Base-by-base conservation (phyloP, 805 yeast species). In the Sporopachydermia lactativora region DNA sequence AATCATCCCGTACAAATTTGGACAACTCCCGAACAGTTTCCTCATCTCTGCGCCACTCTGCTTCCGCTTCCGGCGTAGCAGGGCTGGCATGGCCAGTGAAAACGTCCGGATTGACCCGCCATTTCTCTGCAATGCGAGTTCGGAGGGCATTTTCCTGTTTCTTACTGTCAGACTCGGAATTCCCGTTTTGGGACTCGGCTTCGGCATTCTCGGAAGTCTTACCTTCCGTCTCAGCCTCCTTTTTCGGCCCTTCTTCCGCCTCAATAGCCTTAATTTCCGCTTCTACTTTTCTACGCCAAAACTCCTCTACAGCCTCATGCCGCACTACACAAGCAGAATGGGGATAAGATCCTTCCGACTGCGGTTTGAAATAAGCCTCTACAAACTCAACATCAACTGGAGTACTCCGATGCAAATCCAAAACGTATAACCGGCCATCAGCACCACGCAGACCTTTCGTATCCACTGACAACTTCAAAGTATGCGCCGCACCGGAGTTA, bases 241-340 rank as follows among this genome's bases (percentile, higher is more conserved):
- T 15, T 31, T 40, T 34, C 11, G 41, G 37, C 19, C 48, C 6
- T 52, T 41, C 67, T 65, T 42, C 64, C 15, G 62, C 61, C 43
- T 61, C 64, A 50, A 73, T 74, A 1, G 54, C 60, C 44, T 68
- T 68, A 46, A 76, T 56, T 38, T 65, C 64, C 15, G 62, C 65
- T 13, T 81, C 71, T 2, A 81, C 70, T 53, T 78, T 74, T 44
- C 74, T 59, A 53, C 72, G 73, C 79, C 92, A 84, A 96, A 95
- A 89, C 50, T 77, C 83, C 49, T 78, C 89, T 38, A 89, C 75
- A 14, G 95, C 92, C 61, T 89, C 97, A 47, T 76, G 77, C 62
- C 97, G 77, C 37, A 89, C 53, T 17, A 81, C 71, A 11, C 81
- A 68, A 59, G 85, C 83, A 47, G 74, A 72, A 54, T 85, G 96